Evolutionary conservation across 306 rosid genomes (phyloP).

Genomic region (Lotus japonicus): DNA sequence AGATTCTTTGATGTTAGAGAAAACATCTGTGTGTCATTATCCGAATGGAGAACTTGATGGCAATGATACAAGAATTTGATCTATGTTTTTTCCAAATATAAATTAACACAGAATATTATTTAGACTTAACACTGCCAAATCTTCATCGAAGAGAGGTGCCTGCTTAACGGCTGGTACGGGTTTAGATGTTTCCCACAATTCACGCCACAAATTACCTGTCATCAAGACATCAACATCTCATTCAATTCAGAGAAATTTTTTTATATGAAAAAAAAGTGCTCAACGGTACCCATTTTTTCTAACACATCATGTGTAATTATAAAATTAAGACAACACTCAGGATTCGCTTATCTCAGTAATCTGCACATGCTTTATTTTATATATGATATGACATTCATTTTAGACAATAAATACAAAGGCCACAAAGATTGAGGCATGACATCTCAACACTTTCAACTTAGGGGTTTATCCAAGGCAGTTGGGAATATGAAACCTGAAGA

Average conservation of each 20-base stretch:
- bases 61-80: no score
- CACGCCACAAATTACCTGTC: slow-evolving; percentile 94
- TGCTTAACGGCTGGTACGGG: slow-evolving; percentile 96
- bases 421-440: background rate
- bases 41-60: no score
- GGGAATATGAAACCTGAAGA: slow-evolving; percentile 17
- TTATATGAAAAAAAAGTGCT: slow-evolving; percentile 6
- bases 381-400: background rate
- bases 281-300: background rate
- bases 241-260: slow-evolving; percentile 14
- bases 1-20: no score
- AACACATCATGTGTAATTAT: background rate
- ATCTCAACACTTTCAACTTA: slow-evolving; percentile 5
- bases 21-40: no score
- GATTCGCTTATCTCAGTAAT: slow-evolving; percentile 1
- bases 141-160: slow-evolving; percentile 94
- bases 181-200: slow-evolving; percentile 89
- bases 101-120: background rate
- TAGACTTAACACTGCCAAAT: slow-evolving; percentile 83
- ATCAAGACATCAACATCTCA: slow-evolving; percentile 20
- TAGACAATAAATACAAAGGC: slow-evolving; percentile 1
- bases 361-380: slow-evolving; percentile 5
- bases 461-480: background rate
- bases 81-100: background rate
- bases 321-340: slow-evolving; percentile 3